These are phyloP conservation scores for Fraxinus americana DNA, from an alignment of 257 asterid genomes.

Conservation along the genomic window DNA sequence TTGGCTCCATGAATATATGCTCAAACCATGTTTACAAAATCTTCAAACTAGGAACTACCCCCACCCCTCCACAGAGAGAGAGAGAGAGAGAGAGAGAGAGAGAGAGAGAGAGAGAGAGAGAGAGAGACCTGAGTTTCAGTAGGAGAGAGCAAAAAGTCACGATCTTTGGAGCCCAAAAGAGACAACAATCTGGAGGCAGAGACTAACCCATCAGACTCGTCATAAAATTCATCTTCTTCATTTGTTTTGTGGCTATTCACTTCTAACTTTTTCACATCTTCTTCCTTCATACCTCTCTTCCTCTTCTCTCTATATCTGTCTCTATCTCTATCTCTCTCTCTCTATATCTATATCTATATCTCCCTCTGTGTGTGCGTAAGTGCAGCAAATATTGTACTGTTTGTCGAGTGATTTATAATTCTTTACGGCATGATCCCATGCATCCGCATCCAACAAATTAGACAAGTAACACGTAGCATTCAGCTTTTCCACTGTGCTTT, in stretches of 20 bases:
- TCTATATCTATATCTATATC: not conserved
- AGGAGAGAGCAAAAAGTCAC: constrained; percentile 58
- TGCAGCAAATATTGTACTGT: constrained; percentile 4
- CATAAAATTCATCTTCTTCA: constrained; percentile 4
- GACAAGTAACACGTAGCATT: constrained; percentile 34
- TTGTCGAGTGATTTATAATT: not conserved
- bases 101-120: constrained; percentile 11
- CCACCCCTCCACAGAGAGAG: no score
- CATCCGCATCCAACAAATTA: not conserved
- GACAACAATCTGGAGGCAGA: constrained; percentile 29
- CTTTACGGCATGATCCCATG: not conserved
- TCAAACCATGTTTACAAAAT: not conserved
- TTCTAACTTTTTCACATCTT: constrained; percentile 5
- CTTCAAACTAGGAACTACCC: not conserved
- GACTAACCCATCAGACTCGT: not conserved
- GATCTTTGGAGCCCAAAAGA: constrained; percentile 50
- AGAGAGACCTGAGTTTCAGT: constrained; percentile 48
- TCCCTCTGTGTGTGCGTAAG: not conserved
- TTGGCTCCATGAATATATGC: not conserved
- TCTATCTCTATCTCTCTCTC: not conserved
- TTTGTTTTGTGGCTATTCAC: constrained; percentile 5
- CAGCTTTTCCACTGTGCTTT: constrained; percentile 1
- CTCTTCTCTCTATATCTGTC: not conserved
- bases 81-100: not conserved
- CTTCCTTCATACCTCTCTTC: constrained; percentile 19